Conservation (phyloP, 495 filamentous ascomycete genomes). For the Hypoxylon perforatum region DNA sequence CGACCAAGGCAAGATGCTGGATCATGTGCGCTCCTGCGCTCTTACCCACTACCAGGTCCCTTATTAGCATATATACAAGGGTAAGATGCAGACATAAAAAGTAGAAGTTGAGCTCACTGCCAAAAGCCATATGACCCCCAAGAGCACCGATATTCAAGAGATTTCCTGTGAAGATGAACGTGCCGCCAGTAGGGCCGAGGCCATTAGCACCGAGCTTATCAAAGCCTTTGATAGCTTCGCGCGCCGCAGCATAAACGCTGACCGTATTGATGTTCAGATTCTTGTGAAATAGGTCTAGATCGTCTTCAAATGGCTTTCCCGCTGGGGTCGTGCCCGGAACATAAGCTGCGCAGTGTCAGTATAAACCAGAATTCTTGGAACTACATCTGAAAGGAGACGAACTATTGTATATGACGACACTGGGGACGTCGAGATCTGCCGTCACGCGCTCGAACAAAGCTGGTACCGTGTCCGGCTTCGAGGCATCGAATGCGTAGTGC, state of each 20-base stretch:
- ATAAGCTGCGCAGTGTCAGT: constrained; percentile 18
- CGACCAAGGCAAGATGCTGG: constrained; percentile 39
- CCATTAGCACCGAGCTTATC: constrained; percentile 33
- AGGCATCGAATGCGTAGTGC: constrained; percentile 54
- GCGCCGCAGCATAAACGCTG: constrained; percentile 55
- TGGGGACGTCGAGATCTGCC: constrained; percentile 50
- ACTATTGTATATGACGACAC: constrained; percentile 49
- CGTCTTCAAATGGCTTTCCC: constrained; percentile 28
- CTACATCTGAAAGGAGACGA: constrained; percentile 16
- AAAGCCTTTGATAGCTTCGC: constrained; percentile 46
- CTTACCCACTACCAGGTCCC: constrained; percentile 45
- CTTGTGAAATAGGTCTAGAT: constrained; percentile 34
- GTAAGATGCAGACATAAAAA: neutral
- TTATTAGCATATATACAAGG: neutral
- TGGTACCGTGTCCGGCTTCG: constrained; percentile 50
- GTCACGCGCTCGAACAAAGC: constrained; percentile 54
- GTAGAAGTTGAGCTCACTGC: constrained; percentile 17
- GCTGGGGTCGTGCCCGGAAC: neutral
- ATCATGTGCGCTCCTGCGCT: constrained; percentile 49
- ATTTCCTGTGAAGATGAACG: constrained; percentile 59
- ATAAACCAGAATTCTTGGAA: neutral
- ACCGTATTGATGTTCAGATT: constrained; percentile 48
- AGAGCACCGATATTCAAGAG: constrained; percentile 42
- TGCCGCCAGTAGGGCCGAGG: constrained; percentile 35
- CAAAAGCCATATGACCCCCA: constrained; percentile 44